Base-by-base conservation (phyloP, 2,329 filamentous ascomycete species). In the Colletotrichum eremochloae region DNA sequence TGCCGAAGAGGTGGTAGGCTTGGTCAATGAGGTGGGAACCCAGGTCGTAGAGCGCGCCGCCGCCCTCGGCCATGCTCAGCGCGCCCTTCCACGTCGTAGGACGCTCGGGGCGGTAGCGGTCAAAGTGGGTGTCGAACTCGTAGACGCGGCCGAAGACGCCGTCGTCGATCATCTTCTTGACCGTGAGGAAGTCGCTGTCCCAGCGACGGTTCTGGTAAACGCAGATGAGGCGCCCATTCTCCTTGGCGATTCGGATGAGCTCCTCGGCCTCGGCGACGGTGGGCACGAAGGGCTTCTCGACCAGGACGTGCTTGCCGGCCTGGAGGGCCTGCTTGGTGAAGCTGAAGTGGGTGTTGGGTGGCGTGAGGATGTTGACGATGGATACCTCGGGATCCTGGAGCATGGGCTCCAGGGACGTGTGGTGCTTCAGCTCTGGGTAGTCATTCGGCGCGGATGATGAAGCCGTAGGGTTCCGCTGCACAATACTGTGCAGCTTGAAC, bases 211-310 rank as follows among this genome's bases (percentile, higher is more conserved):
- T 93, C 84, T 93, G 91, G 81, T 92, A 93, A n/a, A 93, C 91
- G 74, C 90, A 90, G 72, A 93, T 81, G 56, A 91, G 79, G 67
- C 85, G 85, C 48, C 83, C 80, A 58, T 86, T 80, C 71, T 86
- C 80, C 74, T 85, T 81, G 12, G 91, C 88, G 62, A 91, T 82
- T 12, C 81, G 80, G 56, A 88, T 86, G 8, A 96, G 88, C 75
- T 89, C 82, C 44, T 89, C 86, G 14, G 93, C 93, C 81, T 95
- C 91, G 70, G 88, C 85, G 1, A 88, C 85, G 1, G 91, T 93
- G 29, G 93, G 91, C 15, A 94, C 92, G 79, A 96, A 96, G 2
- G 94, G 94, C 84, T 96, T 96, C 84, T 96, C 94, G 61, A 93
- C 92, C 64, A 96, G 85, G 36, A 95, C 92, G 80, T 96, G 91